These are phyloP conservation scores for Epichloe baconii DNA, from an alignment of 2,329 filamentous ascomycete species.

Conservation along the genomic window DNA sequence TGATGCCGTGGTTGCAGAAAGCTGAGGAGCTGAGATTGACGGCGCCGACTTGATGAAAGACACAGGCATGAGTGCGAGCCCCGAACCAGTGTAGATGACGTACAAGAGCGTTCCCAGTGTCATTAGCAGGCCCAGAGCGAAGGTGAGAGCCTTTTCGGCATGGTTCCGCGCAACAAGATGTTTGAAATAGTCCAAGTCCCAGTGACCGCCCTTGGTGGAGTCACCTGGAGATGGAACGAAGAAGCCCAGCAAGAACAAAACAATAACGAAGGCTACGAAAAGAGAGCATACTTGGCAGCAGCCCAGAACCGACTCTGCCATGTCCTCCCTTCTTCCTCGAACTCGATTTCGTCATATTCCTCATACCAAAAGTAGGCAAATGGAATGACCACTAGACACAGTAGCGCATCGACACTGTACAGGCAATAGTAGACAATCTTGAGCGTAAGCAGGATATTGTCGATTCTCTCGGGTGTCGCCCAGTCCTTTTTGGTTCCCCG, in stretches of 20 bases:
- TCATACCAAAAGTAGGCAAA: conserved; percentile 99
- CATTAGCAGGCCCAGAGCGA: conserved; percentile 77
- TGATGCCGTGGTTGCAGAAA: conserved; percentile 63
- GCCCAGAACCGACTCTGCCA: conserved; percentile 59
- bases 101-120: conserved; percentile 79
- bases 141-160: conserved; percentile 84
- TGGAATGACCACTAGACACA: conserved; percentile 81
- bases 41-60: conserved; percentile 87
- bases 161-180: conserved; percentile 64
- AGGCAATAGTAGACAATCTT: conserved; percentile 85
- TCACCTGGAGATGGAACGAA: conserved; percentile 74
- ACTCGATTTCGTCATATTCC: conserved; percentile 85
- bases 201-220: conserved; percentile 44
- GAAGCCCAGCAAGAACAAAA: conserved; percentile 85
- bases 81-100: conserved; percentile 75
- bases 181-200: conserved; percentile 87
- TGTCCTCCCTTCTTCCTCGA: conserved; percentile 68
- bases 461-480: conserved; percentile 73
- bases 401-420: conserved; percentile 79
- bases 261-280: conserved; percentile 69
- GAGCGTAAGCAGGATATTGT: conserved; percentile 65
- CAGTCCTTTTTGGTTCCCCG: conserved; percentile 88
- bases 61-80: conserved; percentile 77
- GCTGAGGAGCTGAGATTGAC: conserved; percentile 66
- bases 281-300: conserved; percentile 83